Conservation (phyloP, 495 filamentous ascomycete genomes). For the Aspergillus steynii region DNA sequence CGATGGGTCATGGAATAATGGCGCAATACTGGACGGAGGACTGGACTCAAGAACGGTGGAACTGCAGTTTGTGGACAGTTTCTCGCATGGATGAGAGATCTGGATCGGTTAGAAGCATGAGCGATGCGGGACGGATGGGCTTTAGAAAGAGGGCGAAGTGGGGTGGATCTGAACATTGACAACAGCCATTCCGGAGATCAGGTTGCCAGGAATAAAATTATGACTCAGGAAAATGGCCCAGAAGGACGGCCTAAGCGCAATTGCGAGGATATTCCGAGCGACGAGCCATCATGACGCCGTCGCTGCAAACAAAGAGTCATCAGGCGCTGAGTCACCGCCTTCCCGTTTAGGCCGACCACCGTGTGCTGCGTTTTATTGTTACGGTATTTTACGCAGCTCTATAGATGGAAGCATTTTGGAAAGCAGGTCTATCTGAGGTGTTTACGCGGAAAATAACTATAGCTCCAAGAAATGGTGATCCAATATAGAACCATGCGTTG, state of each 20-base stretch:
- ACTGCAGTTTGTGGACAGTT: background rate
- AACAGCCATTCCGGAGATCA: slow-evolving; percentile 12
- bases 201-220: background rate
- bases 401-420: background rate
- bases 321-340: background rate
- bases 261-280: background rate
- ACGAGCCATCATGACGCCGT: background rate
- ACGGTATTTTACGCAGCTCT: too few relatives aligned
- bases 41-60: background rate
- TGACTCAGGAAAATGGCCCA: background rate
- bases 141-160: background rate
- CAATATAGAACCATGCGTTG: too few relatives aligned
- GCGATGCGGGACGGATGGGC: slow-evolving; percentile 4
- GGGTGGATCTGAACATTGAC: slow-evolving; percentile 26
- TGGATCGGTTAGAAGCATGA: background rate
- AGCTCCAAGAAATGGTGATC: too few relatives aligned
- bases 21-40: background rate
- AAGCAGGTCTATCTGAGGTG: background rate
- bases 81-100: slow-evolving; percentile 7
- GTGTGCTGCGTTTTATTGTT: too few relatives aligned
- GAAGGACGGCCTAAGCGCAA: background rate
- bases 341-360: background rate
- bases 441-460: too few relatives aligned
- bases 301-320: background rate
- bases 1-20: slow-evolving; percentile 32